Conservation (phyloP, 352 stramenopile genomes). For the Plasmopara halstedii region DNA sequence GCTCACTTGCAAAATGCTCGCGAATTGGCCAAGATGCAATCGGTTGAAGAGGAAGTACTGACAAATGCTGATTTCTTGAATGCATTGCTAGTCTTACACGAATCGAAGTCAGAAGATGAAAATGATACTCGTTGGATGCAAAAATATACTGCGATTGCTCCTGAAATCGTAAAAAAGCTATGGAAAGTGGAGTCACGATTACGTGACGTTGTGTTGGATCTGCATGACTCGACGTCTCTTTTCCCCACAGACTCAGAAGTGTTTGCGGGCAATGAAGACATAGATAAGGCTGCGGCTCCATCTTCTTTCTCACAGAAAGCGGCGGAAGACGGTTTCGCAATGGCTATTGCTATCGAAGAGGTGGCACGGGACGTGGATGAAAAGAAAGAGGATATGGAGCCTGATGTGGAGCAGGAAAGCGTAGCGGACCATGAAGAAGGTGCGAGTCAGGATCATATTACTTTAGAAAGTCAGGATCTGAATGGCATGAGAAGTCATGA, state of each 20-base stretch:
- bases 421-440: constrained; percentile 17
- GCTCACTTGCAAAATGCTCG: constrained; percentile 23
- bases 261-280: neutral
- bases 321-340: constrained; percentile 19
- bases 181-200: constrained; percentile 31
- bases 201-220: constrained; percentile 29
- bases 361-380: constrained; percentile 18
- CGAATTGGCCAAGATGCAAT: constrained; percentile 33
- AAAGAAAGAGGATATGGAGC: constrained; percentile 17
- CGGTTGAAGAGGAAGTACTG: constrained; percentile 46
- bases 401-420: constrained; percentile 23
- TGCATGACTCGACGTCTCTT: constrained; percentile 12
- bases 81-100: constrained; percentile 28
- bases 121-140: constrained; percentile 31
- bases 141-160: constrained; percentile 46
- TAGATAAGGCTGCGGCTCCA: neutral
- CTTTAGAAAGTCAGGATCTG: constrained; percentile 18
- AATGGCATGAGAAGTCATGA: constrained; percentile 22
- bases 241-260: constrained; percentile 8
- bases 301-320: constrained; percentile 22
- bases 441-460: constrained; percentile 21
- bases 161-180: constrained; percentile 40
- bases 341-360: constrained; percentile 22
- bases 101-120: constrained; percentile 15
- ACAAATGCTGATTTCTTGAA: constrained; percentile 58